Percentiles rank a stretch among this genome's conserved stretches.
Conservation (phyloP, 345 rosid species). For the Litchi chinensis region DNA sequence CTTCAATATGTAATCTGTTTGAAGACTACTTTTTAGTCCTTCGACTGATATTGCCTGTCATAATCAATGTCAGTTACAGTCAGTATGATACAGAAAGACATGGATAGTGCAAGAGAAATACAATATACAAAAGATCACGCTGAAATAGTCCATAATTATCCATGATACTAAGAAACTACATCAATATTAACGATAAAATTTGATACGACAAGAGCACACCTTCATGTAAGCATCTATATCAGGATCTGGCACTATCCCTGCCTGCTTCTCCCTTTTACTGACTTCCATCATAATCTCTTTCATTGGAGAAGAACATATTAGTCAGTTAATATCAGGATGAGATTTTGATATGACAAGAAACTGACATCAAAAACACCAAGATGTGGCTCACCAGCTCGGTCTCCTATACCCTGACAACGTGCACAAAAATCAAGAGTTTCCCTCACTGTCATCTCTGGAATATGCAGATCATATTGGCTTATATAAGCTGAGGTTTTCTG, state of each 20-base stretch:
- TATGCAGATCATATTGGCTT: slow-evolving; percentile 40
- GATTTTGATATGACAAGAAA: not conserved
- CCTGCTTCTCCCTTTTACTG: slow-evolving; percentile 34
- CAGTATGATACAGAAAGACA: not conserved
- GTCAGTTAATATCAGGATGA: not conserved
- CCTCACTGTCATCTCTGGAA: slow-evolving; percentile 45
- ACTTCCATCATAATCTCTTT: slow-evolving; percentile 33
- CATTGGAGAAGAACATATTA: not conserved
- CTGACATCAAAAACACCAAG: not conserved
- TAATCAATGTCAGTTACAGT: not conserved
- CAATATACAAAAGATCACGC: not conserved
- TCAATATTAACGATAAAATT: not conserved
- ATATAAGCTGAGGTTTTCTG: slow-evolving; percentile 43
- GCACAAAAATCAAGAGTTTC: slow-evolving; percentile 43
- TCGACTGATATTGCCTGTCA: slow-evolving; percentile 41
- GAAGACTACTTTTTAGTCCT: slow-evolving; percentile 38
- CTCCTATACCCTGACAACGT: slow-evolving; percentile 38
- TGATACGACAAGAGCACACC: slow-evolving; percentile 15
- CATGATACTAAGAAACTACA: not conserved
- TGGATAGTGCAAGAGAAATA: not conserved
- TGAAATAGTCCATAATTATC: not conserved
- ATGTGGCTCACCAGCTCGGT: slow-evolving; percentile 35
- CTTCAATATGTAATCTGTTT: slow-evolving; percentile 48
- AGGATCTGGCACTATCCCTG: slow-evolving; percentile 37
- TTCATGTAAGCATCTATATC: slow-evolving; percentile 47